Evolutionary conservation across 2,329 filamentous ascomycete genomes (phyloP), one percentile per base, ranked within the genome.

Genomic region (Teratosphaeria viscida): DNA sequence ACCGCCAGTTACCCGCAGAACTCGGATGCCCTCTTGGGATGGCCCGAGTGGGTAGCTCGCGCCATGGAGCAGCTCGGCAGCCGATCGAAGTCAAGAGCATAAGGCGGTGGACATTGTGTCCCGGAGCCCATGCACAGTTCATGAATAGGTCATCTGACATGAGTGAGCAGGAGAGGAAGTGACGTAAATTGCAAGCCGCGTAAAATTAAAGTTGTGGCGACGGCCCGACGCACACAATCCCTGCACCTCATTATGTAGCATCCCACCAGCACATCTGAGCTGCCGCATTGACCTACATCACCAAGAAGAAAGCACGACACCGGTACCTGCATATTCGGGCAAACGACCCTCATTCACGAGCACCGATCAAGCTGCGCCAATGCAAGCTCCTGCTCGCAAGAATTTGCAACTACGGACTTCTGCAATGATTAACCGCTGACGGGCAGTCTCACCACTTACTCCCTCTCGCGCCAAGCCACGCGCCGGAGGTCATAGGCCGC

Each of bases 361-460:
- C 43, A 49, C 16, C 43, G 11, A 10, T 23, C n/a, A n/a, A 55
- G 53, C 61, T 62, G 65, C 63, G 39, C 67, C 61, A 70, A 73
- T 73, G 71, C 70, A 70, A 67, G 70, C 70, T 71, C 68, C 65
- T 63, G 57, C 53, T 37, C 32, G 43, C 26, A 57, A 64, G 68
- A 71, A 68, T 68, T 66, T 71, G 66, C 64, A 62, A 55, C 57
- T 60, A 53, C 60, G 56, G 34, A 61, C 64, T 61, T 62, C 65
- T 64, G 68, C 65, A 65, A 73, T 74, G 71, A 67, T 66, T 56
- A 65, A 71, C 66, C 72, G 71, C 65, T 74, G 56, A 68, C 70
- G 62, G 47, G 57, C 55, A 53, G 56, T 52, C 37, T 47, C 39
- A 47, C 63, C 66, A 62, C 63, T 62, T 59, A 60, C 61, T 56